phyloP scores from a whole-genome alignment of 1,284 basidiomycete genomes.

The Sporisorium sorghi region DNA sequence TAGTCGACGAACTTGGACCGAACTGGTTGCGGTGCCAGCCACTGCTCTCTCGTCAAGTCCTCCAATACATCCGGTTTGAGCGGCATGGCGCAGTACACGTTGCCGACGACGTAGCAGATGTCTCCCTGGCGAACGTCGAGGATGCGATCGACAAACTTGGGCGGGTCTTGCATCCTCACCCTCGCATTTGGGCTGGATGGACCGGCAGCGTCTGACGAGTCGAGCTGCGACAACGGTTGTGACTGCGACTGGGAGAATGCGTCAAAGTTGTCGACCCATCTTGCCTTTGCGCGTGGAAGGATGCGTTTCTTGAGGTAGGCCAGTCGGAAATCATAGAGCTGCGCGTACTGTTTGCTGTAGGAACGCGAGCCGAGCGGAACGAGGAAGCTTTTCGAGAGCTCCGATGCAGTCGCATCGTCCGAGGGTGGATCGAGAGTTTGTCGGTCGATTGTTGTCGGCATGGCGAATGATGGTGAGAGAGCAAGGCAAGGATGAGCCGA shows the following conservation, averaged over 20 bases:
- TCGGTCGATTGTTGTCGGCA: constrained; percentile 37
- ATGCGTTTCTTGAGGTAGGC: constrained; percentile 63
- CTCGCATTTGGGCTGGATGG: constrained; percentile 15
- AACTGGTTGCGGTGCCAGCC: constrained; percentile 81
- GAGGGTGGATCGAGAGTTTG: not conserved
- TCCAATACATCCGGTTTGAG: constrained; percentile 96
- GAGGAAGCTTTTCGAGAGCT: constrained; percentile 52
- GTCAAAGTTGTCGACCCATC: constrained; percentile 52
- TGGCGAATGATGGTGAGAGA: not conserved
- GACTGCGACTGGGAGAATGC: constrained; percentile 29
- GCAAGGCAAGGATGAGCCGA: not conserved
- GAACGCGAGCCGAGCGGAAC: constrained; percentile 58
- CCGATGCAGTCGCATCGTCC: not conserved
- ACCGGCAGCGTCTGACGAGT: constrained; percentile 17
- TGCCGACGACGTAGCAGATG: constrained; percentile 90
- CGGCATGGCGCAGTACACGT: constrained; percentile 97
- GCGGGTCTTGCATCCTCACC: constrained; percentile 30
- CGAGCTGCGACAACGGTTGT: constrained; percentile 27
- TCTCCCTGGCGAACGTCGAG: constrained; percentile 87
- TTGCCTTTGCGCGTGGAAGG: constrained; percentile 40
- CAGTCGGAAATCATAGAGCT: constrained; percentile 68
- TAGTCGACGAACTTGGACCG: constrained; percentile 73
- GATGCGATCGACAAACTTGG: constrained; percentile 82
- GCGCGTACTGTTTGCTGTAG: constrained; percentile 64
- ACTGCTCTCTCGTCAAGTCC: constrained; percentile 93